Base-by-base conservation (phyloP, 495 filamentous ascomycete species). In the Aspergillus funiculosus region DNA sequence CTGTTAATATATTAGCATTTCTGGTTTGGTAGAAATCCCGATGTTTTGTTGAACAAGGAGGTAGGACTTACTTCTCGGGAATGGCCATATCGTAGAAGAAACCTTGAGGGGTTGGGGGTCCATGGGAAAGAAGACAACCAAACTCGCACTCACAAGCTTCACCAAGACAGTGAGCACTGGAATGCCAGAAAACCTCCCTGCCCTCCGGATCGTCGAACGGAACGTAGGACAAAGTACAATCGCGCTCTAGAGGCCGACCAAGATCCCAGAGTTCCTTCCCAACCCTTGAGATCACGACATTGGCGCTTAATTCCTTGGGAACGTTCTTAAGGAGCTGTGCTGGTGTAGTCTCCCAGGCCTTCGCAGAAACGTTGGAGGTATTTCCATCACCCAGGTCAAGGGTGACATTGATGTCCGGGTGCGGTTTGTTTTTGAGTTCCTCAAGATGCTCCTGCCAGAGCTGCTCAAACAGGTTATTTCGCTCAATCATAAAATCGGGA, bases 41-140 rank as follows among this genome's bases (percentile, higher is more conserved):
- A n/a, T n/a, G n/a, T n/a, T n/a, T n/a, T n/a, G n/a, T n/a, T n/a
- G n/a, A n/a, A n/a, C n/a, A n/a, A n/a, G n/a, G n/a, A n/a, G n/a
- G n/a, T n/a, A n/a, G n/a, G n/a, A 53, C 65, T 32, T 70, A 80
- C 55, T 77, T 79, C 18, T 80, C 85, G 18, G 83, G 83, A 15
- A 95, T 77, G 11, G 81, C 83, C 89, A 97, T 95, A 60, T 98
- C 91, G 65, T 97, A 97, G 74, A 94, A 97, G 76, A 97, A 98
- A 26, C 94, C 92, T 64, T 90, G 83, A 10, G 90, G 81, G 24
- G 87, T 87, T 6, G 90, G 92, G 15, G 92, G 92, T 6, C 92
- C 92, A 57, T 95, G 89, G 52, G 87, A 94, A 36, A 98, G 75
- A 47, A 89, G 80, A 68, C 89, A 96, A 34, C 85, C 86, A 61